Evolutionary conservation across 805 yeast species (phyloP), one percentile per base, ranked within the genome.

Genomic region (Suhomyces sp.): DNA sequence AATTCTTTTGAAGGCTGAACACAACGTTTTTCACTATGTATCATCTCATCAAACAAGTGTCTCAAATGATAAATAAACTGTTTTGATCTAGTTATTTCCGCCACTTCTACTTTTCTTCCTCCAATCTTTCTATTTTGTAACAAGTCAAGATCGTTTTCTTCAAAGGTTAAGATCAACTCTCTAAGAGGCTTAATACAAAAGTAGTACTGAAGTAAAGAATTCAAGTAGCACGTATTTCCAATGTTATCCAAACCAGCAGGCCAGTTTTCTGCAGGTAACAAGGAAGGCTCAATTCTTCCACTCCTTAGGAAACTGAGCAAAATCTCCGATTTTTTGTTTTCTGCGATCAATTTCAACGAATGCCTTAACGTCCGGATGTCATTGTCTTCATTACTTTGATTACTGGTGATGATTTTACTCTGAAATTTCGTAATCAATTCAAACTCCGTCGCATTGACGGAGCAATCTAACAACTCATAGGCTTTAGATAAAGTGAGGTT

Each of bases 211-310:
- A 91, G 63, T 31, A 93, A 67, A 0, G 98, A 91, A 56, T 93
- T 91, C 57, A 93, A 35, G 48, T 90, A 90, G 59, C 98, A 93
- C 0, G 98, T 91, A 55, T 93, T 93, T 16, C 98, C 98, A 43
- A 88, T 90, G 54, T 93, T 93, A 58, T 83, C 86, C 52, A 93
- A 70, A 0, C 98, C 98, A 3, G 88, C 86, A 0, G 98, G 98
- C 77, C 91, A 81, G 32, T 76, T 73, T 11, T 75, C 80, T 0
- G 78, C 74, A 0, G 88, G 81, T 11, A 67, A 47, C 13, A 84
- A 57, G 7, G 72, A 61, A 4, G 79, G 73, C 53, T 83, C 86
- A 23, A 83, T 63, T 14, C 72, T 60, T 0, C 95, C 95, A 0
- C 78, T 69, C 25, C 64, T 66, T 20, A 88, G 59, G 47, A 71